Conservation (phyloP, 2,329 filamentous ascomycete genomes). For the Apiospora marii region DNA sequence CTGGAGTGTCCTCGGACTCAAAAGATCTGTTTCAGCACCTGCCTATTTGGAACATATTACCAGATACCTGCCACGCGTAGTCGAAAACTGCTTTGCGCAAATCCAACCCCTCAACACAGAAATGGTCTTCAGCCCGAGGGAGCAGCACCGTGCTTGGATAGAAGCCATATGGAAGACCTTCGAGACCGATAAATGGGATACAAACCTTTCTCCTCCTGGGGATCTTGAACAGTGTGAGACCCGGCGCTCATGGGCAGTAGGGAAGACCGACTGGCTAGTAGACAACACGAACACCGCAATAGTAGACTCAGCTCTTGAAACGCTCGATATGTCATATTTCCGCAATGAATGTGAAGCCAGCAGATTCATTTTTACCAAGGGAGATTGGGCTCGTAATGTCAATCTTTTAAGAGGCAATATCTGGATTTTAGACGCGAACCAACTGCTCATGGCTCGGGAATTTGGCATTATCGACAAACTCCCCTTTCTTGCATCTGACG, state of each 20-base stretch:
- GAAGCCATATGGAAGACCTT: background rate
- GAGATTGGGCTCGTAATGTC: background rate
- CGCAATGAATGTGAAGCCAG: background rate
- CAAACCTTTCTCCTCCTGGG: background rate
- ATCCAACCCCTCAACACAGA: background rate
- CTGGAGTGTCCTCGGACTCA: too few species aligned
- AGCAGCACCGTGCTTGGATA: background rate
- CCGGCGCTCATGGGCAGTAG: background rate
- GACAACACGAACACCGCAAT: background rate
- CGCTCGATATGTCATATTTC: background rate
- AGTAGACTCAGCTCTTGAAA: background rate
- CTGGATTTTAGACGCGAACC: constrained; percentile 33
- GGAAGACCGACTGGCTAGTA: background rate
- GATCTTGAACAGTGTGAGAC: too few species aligned
- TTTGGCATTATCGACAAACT: constrained; percentile 34
- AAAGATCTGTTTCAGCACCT: background rate
- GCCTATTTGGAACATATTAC: background rate
- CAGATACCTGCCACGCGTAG: background rate
- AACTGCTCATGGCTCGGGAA: constrained; percentile 33
- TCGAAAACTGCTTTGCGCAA: too few species aligned
- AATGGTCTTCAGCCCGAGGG: too few species aligned
- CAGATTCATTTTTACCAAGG: background rate
- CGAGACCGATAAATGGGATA: background rate
- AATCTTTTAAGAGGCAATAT: background rate
- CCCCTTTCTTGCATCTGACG: constrained; percentile 31